These are phyloP conservation scores for Alternaria panax DNA, from an alignment of 2,329 filamentous ascomycete species.

Conservation along the genomic window DNA sequence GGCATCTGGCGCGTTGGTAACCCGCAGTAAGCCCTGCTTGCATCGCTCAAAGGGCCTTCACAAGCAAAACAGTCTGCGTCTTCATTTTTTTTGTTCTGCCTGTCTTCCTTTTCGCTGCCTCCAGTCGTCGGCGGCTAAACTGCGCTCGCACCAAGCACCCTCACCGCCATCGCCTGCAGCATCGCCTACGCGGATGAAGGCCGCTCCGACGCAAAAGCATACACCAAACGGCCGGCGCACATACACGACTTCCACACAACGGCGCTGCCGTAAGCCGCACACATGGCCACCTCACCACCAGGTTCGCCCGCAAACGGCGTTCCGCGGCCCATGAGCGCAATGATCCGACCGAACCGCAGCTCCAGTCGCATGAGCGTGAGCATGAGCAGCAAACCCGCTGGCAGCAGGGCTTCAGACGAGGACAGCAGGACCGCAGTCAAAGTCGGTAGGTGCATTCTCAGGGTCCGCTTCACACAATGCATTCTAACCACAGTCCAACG, in stretches of 20 bases:
- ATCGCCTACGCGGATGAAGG: slow-evolving; percentile 18
- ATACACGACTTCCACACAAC: slow-evolving; percentile 15
- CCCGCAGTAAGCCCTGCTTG: slow-evolving; percentile 8
- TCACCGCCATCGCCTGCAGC: not conserved
- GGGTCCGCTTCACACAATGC: slow-evolving; percentile 9
- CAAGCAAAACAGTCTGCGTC: slow-evolving; percentile 14
- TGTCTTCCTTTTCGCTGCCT: slow-evolving; percentile 3
- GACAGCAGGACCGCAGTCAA: slow-evolving; percentile 90
- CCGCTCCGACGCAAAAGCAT: slow-evolving; percentile 14
- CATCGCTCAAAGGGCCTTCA: slow-evolving; percentile 11
- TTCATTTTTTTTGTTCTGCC: slow-evolving; percentile 11
- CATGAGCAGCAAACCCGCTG: slow-evolving; percentile 76
- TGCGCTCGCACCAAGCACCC: not conserved
- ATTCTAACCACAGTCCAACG: slow-evolving; percentile 34
- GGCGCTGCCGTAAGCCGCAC: slow-evolving; percentile 36
- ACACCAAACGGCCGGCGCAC: slow-evolving; percentile 21
- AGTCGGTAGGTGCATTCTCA: slow-evolving; percentile 76
- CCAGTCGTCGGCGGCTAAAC: not conserved
- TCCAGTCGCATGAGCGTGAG: slow-evolving; percentile 91
- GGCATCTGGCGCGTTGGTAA: slow-evolving; percentile 16
- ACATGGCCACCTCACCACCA: slow-evolving; percentile 49
- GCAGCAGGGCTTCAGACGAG: slow-evolving; percentile 87
- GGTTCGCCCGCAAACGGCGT: slow-evolving; percentile 60
- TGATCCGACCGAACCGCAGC: slow-evolving; percentile 79
- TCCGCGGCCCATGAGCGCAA: slow-evolving; percentile 73